Evolutionary conservation across 2,329 filamentous ascomycete species (phyloP), one percentile per base, ranked within the genome.

Genomic region (Penicillium sp.): DNA sequence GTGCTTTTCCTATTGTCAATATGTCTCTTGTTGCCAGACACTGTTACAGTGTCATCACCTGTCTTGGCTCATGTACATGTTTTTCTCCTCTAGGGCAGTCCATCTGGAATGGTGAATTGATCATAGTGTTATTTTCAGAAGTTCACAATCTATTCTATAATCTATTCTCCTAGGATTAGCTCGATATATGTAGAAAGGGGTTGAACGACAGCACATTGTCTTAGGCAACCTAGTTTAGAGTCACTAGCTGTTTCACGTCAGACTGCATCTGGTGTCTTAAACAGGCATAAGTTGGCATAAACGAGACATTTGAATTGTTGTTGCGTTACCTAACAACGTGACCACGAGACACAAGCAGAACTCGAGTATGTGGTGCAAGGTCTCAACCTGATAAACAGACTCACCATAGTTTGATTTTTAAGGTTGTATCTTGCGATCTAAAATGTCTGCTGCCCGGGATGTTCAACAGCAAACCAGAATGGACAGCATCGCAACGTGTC

Each of bases 21-120:
- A 43, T 39, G 26, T 11, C 34, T 28, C 5, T 36, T 27, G 32
- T 37, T 27, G 26, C 26, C 26, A 27, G 2, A 31, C 36, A 24
- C 39, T 31, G 32, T 39, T 44, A 40, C 42, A 42, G 42, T 31
- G 44, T 41, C 16, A 42, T 31, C 43, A 27, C 24, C 41, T 40
- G 35, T 23, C 27, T 41, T 36, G 24, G 47, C n/a, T 45, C 22
- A 37, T 55, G 52, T 55, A 55, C 36, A 53, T 56, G 42, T 48
- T 50, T 45, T 26, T 44, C 41, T 44, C 38, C 31, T 43, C 43
- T 35, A 29, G 42, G 31, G 23, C 44, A 32, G 38, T 29, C 38
- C 35, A 35, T 47, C 44, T 41, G 44, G 39, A 9, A 16, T 16
- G 44, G 42, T 40, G 20, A 36, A 22, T 46, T 34, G 44, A 43